Evolutionary conservation across 768 basidiomycete species (phyloP), one percentile per base, ranked within the genome.

Genomic region (Chlorophyllum brunneum): DNA sequence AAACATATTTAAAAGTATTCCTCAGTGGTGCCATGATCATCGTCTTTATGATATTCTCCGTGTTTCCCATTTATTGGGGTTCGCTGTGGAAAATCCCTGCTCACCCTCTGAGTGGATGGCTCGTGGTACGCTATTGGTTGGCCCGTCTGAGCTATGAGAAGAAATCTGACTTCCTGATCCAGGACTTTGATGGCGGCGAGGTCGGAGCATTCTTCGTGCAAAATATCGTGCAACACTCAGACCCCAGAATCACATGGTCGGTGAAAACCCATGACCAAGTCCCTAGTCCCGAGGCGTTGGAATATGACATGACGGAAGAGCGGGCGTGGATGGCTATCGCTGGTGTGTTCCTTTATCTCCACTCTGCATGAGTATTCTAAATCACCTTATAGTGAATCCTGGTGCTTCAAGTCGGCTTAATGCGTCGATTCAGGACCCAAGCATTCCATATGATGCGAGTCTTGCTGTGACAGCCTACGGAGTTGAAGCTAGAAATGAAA

Each of bases 11-110:
- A 43, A 73, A 65, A 57, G 68, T 70, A 2, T 65, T 80, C 40
- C 4, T 73, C 5, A 53, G 60, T 8, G 68, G 72, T 15, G 61
- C 68, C 0, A 54, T 63, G 4, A 50, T 71, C 11, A 73, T 81
- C 23, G 65, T 77, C 38, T 61, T 65, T 0, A 67, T 71, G 15
- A 76, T 82, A 15, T 70, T 78, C 48, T 61, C 64, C 0, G 68
- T 81, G 23, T 64, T 82, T 55, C 63, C 78, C 1, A 79, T 83
- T 39, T 82, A 79, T 53, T 83, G 81, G 82, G 82, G 79, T 8
- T 75, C 78, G 10, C 61, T 80, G 1, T 77, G 74, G 62, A 67
- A 69, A 41, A 62, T 70, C 8, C 68, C 60, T 44, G 72, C 54
- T 4, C 69, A 72, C 50, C 72, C 74, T 26, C 58, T 82, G 22